Evolutionary conservation across 2,329 filamentous ascomycete species (phyloP), one percentile per base, ranked within the genome.

Genomic region (Aspergillus chevalieri): DNA sequence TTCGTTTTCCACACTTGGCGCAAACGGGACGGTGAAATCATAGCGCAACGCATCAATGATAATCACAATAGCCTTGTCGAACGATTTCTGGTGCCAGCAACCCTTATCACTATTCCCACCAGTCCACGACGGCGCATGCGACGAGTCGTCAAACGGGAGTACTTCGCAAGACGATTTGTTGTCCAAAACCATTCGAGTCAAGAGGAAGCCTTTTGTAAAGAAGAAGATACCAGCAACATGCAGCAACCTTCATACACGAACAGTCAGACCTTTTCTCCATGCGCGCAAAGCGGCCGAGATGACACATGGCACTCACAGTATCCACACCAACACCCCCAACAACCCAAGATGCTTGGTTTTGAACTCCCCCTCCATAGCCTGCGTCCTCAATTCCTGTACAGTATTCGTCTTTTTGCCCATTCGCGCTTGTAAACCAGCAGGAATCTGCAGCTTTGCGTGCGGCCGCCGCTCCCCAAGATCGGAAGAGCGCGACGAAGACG

Each of bases 11-110:
- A 70, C 62, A 30, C 74, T 74, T 44, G 73, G 63, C 58, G 77
- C 69, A 52, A 86, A 85, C 0, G 93, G 93, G 9, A 97, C 82
- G 0, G 92, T 94, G 61, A 98, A 98, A 69, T 98, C 93, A 71
- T 98, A 98, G 52, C 93, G 86, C 51, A 98, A 78, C 47, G 93
- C 93, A 69, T 98, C 93, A 50, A 98, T 86, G 46, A 98, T 75
- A 49, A 98, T 81, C 21, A 98, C 80, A 43, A 98, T 84, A 9
- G 92, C 91, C 66, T 91, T 93, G 54, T 95, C 82, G 65, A 97
- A 98, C 2, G 84, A 88, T 73, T 89, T 95, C 30, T 90, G 89
- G 67, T 97, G 90, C 93, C 93, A 98, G 78, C 93, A 98, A 56
- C 93, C 93, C 50, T 78, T 76, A 19, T 81, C 67, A 19, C 69